Evolutionary conservation across 805 yeast genomes (phyloP).

Genomic region (Candida pseudofarinosa): DNA sequence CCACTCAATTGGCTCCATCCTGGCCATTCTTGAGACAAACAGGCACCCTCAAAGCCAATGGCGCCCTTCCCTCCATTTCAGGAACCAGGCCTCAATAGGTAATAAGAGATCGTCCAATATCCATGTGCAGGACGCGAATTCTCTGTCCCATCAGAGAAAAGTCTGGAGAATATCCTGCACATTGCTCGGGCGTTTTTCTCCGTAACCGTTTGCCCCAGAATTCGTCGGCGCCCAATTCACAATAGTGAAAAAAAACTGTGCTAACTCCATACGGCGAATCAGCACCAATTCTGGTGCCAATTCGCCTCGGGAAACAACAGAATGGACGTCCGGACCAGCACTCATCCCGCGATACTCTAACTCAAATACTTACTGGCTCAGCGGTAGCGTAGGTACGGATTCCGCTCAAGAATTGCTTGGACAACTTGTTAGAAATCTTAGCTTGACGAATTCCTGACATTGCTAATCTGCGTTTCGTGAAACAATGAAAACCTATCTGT

Average conservation of each 20-base stretch:
- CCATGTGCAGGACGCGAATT: not conserved
- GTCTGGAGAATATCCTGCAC: not conserved
- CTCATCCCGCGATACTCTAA: no score
- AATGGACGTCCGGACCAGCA: no score
- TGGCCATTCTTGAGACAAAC: no score
- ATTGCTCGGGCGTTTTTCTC: not conserved
- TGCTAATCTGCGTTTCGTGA: not conserved
- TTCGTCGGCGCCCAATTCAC: constrained; percentile 1
- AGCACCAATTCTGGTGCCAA: no score
- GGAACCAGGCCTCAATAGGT: not conserved
- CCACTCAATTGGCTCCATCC: no score
- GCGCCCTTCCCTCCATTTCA: not conserved
- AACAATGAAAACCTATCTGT: not conserved
- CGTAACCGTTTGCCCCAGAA: not conserved
- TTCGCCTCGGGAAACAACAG: no score
- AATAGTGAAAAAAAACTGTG: not conserved
- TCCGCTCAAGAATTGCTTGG: constrained; percentile 19
- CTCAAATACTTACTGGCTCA: constrained; percentile 32
- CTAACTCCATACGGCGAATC: not conserved
- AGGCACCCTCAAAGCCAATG: no score
- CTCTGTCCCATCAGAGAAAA: not conserved
- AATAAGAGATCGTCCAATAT: not conserved
- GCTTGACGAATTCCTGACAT: constrained; percentile 36
- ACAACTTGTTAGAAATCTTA: constrained; percentile 30
- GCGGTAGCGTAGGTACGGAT: constrained; percentile 33